Evolutionary conservation across 257 asterid species (phyloP), one percentile per base, ranked within the genome.

Genomic region (Ilex aquifolium): DNA sequence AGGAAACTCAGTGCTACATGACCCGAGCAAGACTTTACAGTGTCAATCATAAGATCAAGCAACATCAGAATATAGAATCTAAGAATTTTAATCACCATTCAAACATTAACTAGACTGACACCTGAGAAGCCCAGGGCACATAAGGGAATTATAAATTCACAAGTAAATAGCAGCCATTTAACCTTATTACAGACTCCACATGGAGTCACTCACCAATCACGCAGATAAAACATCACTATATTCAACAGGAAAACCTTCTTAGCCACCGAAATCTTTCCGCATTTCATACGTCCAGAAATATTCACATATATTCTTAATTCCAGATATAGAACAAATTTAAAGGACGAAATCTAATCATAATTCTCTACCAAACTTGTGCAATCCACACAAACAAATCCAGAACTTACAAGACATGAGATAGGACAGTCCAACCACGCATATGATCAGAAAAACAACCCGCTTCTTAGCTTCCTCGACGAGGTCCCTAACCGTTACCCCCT

Each of bases 401-500:
- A 61, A 61, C 85, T 80, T 67, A 80, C 85, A 32, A 32, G 85
- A 80, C 85, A 77, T 80, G 42, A 80, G 75, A 66, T 80, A 80
- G 46, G 85, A 80, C 39, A 80, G 74, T 62, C 85, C 85, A 69
- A 74, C 72, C 30, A 80, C 67, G 70, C 80, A 80, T 8, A 80
- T 70, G 68, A 77, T 68, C 52, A 80, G 60, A 40, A 80, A 74
- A 13, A 80, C 85, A 63, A 74, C 60, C 59, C 85, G 67, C 75
- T 77, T 80, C 72, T 80, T 80, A 29, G 79, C 85, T 72, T 80
- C 85, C 76, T 77, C 85, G 29, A 74, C 71, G 51, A 80, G 80
- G 83, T 77, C 83, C 69, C 63, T 66, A 60, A 74, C 74, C 59
- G 67, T 70, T 66, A 70, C 77, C 57, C 59, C 57, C 40, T 58